A percentile compares a stretch with the other conserved stretches of the same genome.
These are phyloP conservation scores for Cryptococcus neoformans DNA, from an alignment of 1,284 basidiomycete genomes.

Conservation along the genomic window DNA sequence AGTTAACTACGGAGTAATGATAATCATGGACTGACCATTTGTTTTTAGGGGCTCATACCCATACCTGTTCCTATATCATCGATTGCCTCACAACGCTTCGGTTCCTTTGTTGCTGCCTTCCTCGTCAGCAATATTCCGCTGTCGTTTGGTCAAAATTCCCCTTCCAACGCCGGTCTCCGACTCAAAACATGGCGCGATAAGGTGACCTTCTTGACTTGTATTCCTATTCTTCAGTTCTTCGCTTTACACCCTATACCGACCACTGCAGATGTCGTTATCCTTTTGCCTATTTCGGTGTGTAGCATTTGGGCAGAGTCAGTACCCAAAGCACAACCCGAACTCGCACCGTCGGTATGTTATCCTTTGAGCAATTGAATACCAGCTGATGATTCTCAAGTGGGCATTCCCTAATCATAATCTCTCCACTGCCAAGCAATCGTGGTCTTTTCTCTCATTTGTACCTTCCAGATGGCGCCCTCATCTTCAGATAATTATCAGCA, in stretches of 20 bases:
- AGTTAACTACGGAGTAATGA: background rate
- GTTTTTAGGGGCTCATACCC: conserved; percentile 13
- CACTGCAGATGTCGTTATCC: conserved; percentile 18
- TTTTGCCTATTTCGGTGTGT: conserved; percentile 21
- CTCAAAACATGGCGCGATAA: conserved; percentile 17
- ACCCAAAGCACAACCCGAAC: background rate
- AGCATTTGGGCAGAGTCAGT: conserved; percentile 2
- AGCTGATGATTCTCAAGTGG: conserved; percentile 9
- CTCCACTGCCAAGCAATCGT: conserved; percentile 14
- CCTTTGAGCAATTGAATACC: background rate
- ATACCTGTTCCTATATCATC: conserved; percentile 12
- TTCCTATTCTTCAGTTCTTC: conserved; percentile 36
- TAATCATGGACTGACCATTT: background rate
- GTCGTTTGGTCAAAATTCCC: conserved; percentile 10
- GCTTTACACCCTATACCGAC: conserved; percentile 32
- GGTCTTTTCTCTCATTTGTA: conserved; percentile 29
- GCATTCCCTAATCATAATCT: conserved; percentile 11
- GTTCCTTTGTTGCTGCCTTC: conserved; percentile 15
- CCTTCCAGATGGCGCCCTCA: conserved; percentile 58
- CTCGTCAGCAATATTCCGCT: conserved; percentile 28
- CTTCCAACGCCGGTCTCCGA: conserved; percentile 4
- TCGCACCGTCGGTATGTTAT: background rate
- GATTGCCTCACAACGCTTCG: conserved; percentile 8
- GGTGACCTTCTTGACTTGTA: conserved; percentile 18
- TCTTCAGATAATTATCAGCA: conserved; percentile 82